Base-by-base conservation (phyloP, 345 rosid species). In the Draba incana region DNA sequence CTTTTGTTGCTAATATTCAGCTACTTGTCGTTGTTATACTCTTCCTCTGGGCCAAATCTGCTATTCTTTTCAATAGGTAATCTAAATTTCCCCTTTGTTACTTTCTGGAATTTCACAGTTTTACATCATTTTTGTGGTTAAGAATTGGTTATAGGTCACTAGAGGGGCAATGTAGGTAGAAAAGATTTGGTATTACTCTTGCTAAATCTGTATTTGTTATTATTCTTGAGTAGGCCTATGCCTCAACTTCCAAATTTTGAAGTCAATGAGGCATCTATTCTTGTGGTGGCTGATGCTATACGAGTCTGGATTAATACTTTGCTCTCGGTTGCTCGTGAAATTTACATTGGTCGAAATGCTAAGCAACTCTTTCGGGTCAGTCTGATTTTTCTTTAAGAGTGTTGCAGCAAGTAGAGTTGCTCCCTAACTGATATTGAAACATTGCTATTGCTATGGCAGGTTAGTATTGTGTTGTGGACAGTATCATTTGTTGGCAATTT, bases 21-120 rank as follows among this genome's bases (percentile, higher is more conserved):
- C 77, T 89, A 56, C 83, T 86, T 41, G 80, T 89, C 57, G 84
- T 88, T 5, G 74, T 78, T 8, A 82, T 86, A 62, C 92, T 95
- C 83, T 95, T 92, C 82, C 70, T 89, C 42, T 92, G 98, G 99
- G 94, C 94, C 13, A 95, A 95, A 86, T 95, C 99, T 67, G 99
- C 99, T 76, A 75, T 84, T 44, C 94, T 95, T 62, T 90, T 95
- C 56, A 89, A 92, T 65, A 82, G 99, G 99, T 92, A 20, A 20
- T 20, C 20, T 20, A 20, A 20, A 20, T 8, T 62, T 30, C 30
- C 52, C 7, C 73, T 20, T 20, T 20, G 20, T 20, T n/a, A n/a
- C n/a, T n/a, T 20, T 20, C 20, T 20, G 20, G 20, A 20, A 20
- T 20, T 20, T 20, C 20, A 20, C 20, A 20, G 0, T 20, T 20